Evolutionary conservation across 495 filamentous ascomycete species (phyloP).

Genomic region (Symbiotaphrina buchneri): DNA sequence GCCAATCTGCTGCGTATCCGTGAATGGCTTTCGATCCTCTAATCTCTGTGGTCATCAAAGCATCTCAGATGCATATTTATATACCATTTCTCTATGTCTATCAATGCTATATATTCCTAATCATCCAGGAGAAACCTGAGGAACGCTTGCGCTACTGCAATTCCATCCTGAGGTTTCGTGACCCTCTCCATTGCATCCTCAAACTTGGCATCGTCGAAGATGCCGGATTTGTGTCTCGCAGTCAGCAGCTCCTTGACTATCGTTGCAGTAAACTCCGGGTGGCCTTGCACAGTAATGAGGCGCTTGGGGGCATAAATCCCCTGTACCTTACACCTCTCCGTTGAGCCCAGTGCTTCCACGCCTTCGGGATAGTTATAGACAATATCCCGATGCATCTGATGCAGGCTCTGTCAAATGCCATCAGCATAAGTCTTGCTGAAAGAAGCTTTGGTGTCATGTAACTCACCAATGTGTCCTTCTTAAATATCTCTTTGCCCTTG

Average conservation of each 20-base stretch:
- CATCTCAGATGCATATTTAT: too few relatives aligned
- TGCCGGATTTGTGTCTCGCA: conserved; percentile 29
- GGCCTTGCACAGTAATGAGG: conserved; percentile 68
- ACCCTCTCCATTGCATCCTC: conserved; percentile 44
- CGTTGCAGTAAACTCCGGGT: conserved; percentile 66
- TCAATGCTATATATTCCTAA: too few relatives aligned
- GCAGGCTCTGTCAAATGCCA: conserved; percentile 32
- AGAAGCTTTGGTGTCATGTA: neutral
- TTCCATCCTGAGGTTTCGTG: conserved; percentile 47
- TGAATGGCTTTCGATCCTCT: too few relatives aligned
- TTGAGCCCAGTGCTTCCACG: conserved; percentile 39
- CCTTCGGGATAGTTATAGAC: conserved; percentile 39
- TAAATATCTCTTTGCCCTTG: conserved; percentile 53
- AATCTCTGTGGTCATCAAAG: too few relatives aligned
- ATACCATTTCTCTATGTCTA: too few relatives aligned
- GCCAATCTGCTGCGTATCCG: too few relatives aligned
- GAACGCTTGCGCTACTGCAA: conserved; percentile 43
- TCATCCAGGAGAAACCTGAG: conserved; percentile 48
- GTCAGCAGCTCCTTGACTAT: conserved; percentile 52
- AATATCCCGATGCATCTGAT: conserved; percentile 81
- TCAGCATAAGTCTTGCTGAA: too few relatives aligned
- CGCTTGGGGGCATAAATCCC: conserved; percentile 48
- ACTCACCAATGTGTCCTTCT: conserved; percentile 40
- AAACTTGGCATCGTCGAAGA: conserved; percentile 41
- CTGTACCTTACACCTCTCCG: conserved; percentile 47